A percentile compares a stretch with the other conserved stretches of the same genome.
phyloP scores from a whole-genome alignment of 2,329 filamentous ascomycete species.

The Cylindrodendrum hubeiense region DNA sequence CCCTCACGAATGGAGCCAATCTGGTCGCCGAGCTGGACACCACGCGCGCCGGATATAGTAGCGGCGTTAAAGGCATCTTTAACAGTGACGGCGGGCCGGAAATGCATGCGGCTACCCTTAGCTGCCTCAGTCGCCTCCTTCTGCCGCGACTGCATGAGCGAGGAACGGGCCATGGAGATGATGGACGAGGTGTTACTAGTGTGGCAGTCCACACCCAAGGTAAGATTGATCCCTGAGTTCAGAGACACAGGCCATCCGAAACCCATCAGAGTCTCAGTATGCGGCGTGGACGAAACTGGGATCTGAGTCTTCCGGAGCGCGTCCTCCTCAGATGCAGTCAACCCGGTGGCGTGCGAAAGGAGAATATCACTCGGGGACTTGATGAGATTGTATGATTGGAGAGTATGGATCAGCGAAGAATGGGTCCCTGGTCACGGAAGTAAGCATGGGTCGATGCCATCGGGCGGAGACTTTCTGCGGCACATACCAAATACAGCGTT shows the following conservation, averaged over 20 bases:
- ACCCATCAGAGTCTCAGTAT: conserved; percentile 21
- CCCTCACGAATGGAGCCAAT: conserved; percentile 18
- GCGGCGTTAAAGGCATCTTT: conserved; percentile 18
- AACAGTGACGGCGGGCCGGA: conserved; percentile 3
- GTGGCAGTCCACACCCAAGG: conserved; percentile 18
- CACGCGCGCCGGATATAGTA: conserved; percentile 12
- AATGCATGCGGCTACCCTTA: conserved; percentile 1
- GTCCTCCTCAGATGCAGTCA: background rate
- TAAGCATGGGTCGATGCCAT: background rate
- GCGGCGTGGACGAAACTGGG: conserved; percentile 13
- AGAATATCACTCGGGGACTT: conserved; percentile 22
- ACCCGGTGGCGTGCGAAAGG: conserved; percentile 16
- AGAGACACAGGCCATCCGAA: conserved; percentile 22
- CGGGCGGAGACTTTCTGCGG: background rate
- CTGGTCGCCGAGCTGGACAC: conserved; percentile 11
- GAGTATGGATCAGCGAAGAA: conserved; percentile 6
- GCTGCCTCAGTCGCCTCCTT: conserved; percentile 1
- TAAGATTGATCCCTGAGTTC: conserved; percentile 7
- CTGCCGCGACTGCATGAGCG: conserved; percentile 13
- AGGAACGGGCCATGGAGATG: conserved; percentile 6
- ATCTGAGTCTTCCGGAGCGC: conserved; percentile 3
- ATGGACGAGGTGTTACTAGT: conserved; percentile 16
- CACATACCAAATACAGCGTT: conserved; percentile 3
- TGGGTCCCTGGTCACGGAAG: background rate
- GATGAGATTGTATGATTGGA: conserved; percentile 13